phyloP scores from a whole-genome alignment of 2,329 filamentous ascomycete genomes.

The Verticillium albo-atrum region DNA sequence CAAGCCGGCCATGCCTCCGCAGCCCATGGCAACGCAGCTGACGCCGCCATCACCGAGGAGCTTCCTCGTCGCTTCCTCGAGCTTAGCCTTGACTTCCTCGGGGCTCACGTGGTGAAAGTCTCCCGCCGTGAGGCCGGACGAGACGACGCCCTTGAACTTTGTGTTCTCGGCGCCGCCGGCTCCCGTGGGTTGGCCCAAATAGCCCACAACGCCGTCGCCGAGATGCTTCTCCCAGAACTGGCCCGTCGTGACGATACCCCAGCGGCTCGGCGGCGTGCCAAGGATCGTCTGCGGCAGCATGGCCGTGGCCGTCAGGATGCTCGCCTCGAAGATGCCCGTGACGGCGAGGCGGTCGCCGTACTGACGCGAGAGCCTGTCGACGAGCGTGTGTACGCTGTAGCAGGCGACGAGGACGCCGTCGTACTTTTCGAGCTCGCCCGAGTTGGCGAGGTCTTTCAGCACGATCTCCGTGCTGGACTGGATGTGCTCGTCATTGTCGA shows the following conservation, averaged over 20 bases:
- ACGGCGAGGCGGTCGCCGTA: constrained; percentile 41
- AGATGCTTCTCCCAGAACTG: constrained; percentile 77
- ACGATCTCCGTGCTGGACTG: constrained; percentile 58
- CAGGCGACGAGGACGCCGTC: constrained; percentile 85
- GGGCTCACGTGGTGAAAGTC: constrained; percentile 70
- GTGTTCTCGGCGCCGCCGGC: constrained; percentile 22
- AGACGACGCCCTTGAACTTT: constrained; percentile 75
- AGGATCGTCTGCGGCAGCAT: constrained; percentile 29
- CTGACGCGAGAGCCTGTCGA: constrained; percentile 46
- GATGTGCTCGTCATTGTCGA: constrained; percentile 72
- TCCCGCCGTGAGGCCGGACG: constrained; percentile 73
- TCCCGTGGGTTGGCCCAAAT: constrained; percentile 58
- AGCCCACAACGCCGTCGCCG: constrained; percentile 55
- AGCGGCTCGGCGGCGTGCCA: constrained; percentile 38
- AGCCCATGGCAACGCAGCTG: constrained; percentile 74
- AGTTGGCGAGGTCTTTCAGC: constrained; percentile 38
- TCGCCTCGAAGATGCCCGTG: constrained; percentile 85
- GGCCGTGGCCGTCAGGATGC: constrained; percentile 61
- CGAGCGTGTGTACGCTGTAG: constrained; percentile 80
- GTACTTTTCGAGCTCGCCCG: constrained; percentile 38
- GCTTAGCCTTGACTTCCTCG: constrained; percentile 58
- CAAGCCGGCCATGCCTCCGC: constrained; percentile 86
- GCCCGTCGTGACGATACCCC: constrained; percentile 88
- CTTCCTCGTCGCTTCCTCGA: constrained; percentile 65
- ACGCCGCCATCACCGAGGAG: constrained; percentile 56